Base-by-base conservation (phyloP, 1,139 yeast genomes). In the Candida gigantensis region DNA sequence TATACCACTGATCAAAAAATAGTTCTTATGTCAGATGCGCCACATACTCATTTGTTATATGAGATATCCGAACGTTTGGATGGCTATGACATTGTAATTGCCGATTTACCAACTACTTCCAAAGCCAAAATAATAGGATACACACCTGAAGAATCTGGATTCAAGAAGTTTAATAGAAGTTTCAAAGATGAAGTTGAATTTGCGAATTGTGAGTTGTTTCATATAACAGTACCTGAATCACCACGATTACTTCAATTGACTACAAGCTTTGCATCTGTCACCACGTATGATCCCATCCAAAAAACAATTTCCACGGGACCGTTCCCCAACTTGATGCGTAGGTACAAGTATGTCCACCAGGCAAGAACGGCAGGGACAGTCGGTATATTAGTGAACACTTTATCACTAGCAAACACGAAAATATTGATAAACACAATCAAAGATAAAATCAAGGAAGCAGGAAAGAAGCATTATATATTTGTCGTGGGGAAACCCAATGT, bases 401-500 rank as follows among this genome's bases (percentile, higher is more conserved):
- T 92, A 25, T 89, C 97, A 0, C 61, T 90, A 31, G 66, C 81
- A 27, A 82, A 86, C 50, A 84, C 95, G 13, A 79, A 78, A 38
- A 67, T 60, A 8, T 65, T 89, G 21, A 69, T 90, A 33, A 77
- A 80, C 42, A 71, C 73, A 24, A 76, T 89, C 4, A 74, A 77
- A 16, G 54, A 65, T 17, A 76, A 82, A 59, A 78, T 92, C 40
- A 74, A 72, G 35, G 72, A 68, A 4, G 89, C 94, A 0, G 96
- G 89, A 2, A 92, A 92, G 60, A 94, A 94, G 55, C 92, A 86
- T 48, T 92, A 92, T 55, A 74, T 88, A 51, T 89, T 92, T 64
- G 97, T 90, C 5, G 97, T 92, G 6, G 99, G 99, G 11, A 94
- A 94, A 57, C 97, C 97, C n/a, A 92, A 92, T 53, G 97, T 92